Conservation (phyloP, 225 moss, liverwort and hornwort species). For the Marchantia polymorpha region DNA sequence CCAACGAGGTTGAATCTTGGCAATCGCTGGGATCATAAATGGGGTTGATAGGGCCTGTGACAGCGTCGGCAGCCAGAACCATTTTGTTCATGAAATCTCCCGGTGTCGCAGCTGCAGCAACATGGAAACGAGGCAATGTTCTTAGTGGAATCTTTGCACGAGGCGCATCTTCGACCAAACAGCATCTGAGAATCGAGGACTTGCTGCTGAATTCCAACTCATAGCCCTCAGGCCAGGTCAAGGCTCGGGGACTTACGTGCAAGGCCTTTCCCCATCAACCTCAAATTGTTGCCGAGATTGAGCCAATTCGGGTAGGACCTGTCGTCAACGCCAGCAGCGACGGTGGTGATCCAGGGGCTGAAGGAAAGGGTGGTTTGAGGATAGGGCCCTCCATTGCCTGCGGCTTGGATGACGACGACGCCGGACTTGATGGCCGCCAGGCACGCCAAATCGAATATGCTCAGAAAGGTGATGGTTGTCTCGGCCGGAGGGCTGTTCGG, state of each 20-base stretch:
- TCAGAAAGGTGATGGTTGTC: slow-evolving; percentile 55
- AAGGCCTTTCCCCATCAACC: slow-evolving; percentile 50
- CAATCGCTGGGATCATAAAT: slow-evolving; percentile 43
- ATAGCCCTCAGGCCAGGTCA: not conserved
- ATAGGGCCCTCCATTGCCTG: slow-evolving; percentile 57
- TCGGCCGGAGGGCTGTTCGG: slow-evolving; percentile 70
- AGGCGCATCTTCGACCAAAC: not conserved
- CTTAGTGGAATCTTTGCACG: not conserved
- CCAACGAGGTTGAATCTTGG: slow-evolving; percentile 38
- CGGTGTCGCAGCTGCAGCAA: slow-evolving; percentile 41
- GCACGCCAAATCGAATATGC: slow-evolving; percentile 70
- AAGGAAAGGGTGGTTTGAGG: slow-evolving; percentile 44
- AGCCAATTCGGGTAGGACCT: slow-evolving; percentile 45
- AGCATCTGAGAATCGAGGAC: not conserved
- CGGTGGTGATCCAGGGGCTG: slow-evolving; percentile 49
- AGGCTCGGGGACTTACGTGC: slow-evolving; percentile 34
- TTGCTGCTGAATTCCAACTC: not conserved
- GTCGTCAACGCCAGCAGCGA: slow-evolving; percentile 45
- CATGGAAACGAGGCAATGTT: not conserved
- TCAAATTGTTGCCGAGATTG: slow-evolving; percentile 43
- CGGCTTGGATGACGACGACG: slow-evolving; percentile 70
- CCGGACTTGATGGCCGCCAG: slow-evolving; percentile 70
- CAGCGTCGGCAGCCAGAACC: slow-evolving; percentile 42
- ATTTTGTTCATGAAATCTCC: slow-evolving; percentile 31
- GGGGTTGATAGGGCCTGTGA: slow-evolving; percentile 31